Base-by-base conservation (phyloP, 192 early-diverging fungal genomes). In the Diversispora epigaea region DNA sequence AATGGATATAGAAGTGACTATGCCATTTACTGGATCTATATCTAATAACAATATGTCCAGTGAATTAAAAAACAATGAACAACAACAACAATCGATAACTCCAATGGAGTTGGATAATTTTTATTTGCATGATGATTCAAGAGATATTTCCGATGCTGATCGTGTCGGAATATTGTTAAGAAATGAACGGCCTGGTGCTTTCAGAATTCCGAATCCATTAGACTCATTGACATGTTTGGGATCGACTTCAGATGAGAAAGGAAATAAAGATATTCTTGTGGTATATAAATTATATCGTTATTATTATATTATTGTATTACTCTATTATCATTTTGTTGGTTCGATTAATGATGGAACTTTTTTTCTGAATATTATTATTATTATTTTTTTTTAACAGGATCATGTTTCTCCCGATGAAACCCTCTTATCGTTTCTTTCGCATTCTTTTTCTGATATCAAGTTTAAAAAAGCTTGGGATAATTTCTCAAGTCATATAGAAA, bases 391-490 rank as follows among this genome's bases (percentile, higher is more conserved):
- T 22, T 12, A 15, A 21, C 49, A 73, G 71, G 40, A 41, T 49
- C 60, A 60, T 46, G 21, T 46, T 43, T 73, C 71, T 46, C 71
- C 71, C 11, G 71, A 73, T 62, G 71, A 73, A 73, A 61, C 56
- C 11, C 40, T 47, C 49, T 57, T 63, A 45, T 62, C 71, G 32
- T 40, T 10, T 11, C 22, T 39, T 25, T 55, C 17, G 9, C 46
- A 45, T 22, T 46, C 56, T 43, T 60, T 72, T 32, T 73, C 60
- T 17, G 58, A 73, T 47, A 49, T 17, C 40, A 19, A 41, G 10
- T 73, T 45, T 61, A 43, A 56, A 39, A 62, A 62, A 22, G 40
- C 71, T 45, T 73, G 71, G 71, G 60, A 73, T 49, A n/a, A 63
- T 14, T 62, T 73, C 9, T 11, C n/a, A 8, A 14, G 14, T 15